phyloP scores from a whole-genome alignment of 768 basidiomycete genomes.

The Podaxis sp. region DNA sequence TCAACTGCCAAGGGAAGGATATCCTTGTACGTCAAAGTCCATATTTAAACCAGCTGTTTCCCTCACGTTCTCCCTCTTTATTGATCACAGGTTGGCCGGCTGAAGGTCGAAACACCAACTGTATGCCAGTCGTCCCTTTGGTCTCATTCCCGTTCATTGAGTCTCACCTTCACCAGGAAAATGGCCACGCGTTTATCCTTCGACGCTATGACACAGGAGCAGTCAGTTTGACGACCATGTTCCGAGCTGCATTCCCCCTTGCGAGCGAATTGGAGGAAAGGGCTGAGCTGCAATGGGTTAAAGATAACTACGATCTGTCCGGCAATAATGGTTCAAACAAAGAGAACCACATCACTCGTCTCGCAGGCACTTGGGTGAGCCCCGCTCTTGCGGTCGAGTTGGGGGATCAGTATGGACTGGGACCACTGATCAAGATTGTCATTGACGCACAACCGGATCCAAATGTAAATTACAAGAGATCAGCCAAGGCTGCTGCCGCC shows the following conservation, averaged over 20 bases:
- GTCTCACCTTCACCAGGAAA: slow-evolving; percentile 40
- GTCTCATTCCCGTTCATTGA: slow-evolving; percentile 15
- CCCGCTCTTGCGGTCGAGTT: slow-evolving; percentile 61
- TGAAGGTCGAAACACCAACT: slow-evolving; percentile 81
- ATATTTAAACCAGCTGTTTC: not conserved
- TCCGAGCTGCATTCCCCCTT: slow-evolving; percentile 87
- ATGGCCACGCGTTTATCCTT: slow-evolving; percentile 89
- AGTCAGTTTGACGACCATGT: slow-evolving; percentile 93
- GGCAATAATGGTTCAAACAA: slow-evolving; percentile 74
- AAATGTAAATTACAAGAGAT: slow-evolving; percentile 71
- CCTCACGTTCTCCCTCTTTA: not conserved
- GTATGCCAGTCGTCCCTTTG: slow-evolving; percentile 37
- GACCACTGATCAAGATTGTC: slow-evolving; percentile 57
- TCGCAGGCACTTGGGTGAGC: slow-evolving; percentile 88
- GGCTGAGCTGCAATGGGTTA: slow-evolving; percentile 79
- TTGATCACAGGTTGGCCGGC: slow-evolving; percentile 65
- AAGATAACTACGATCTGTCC: slow-evolving; percentile 66
- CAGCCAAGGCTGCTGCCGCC: slow-evolving; percentile 36
- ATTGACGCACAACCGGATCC: slow-evolving; percentile 77
- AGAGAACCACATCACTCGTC: slow-evolving; percentile 57
- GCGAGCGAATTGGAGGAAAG: slow-evolving; percentile 76
- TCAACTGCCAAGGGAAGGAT: slow-evolving; percentile 81
- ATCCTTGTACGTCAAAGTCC: slow-evolving; percentile 58
- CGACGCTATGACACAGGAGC: slow-evolving; percentile 92
- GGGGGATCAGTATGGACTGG: slow-evolving; percentile 63